Evolutionary conservation across 305 asterid genomes (phyloP), one percentile per base, ranked within the genome.

Genomic region (Fraxinus xanthoxyloides): DNA sequence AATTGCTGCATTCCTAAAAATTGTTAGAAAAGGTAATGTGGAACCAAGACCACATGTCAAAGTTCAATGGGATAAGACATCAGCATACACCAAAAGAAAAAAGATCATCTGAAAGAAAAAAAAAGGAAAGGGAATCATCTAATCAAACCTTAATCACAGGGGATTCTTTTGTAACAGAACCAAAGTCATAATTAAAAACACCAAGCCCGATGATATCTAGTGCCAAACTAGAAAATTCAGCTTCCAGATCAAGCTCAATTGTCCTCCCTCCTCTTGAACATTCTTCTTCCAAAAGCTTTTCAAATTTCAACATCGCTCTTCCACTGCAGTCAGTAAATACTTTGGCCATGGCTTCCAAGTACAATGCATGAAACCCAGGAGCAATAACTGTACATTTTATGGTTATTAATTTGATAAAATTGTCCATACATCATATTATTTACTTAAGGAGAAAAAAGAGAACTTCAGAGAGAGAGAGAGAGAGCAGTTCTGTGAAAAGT

Each of bases 271-370:
- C 95, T 84, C 79, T 79, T 7, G 89, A 87, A 81, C 84, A 92
- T 82, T 91, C 90, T 46, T 24, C 80, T 35, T 89, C 90, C 78
- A 95, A 83, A 81, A 94, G 96, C 87, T 90, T 88, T 76, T 94
- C 97, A 72, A 95, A 54, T 85, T 94, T 95, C 10, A 77, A 40
- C 8, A 81, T 89, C 86, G 91, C 91, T 91, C 99, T 91, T 72
- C 82, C 88, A 21, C 97, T 88, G 89, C 98, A 95, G 82, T 93
- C 87, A 7, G 92, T 86, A 82, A 95, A 95, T 79, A 95, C 89
- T 92, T 90, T 93, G 83, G 91, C 90, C 99, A 95, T 95, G 51
- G 98, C 96, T 92, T 95, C 99, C 92, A 95, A 89, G 92, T 94
- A 95, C 77, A 92, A 89, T 10, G 93, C 84, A 81, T 95, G 98